Conservation (phyloP, 2,329 filamentous ascomycete genomes). For the Exophiala xenobiotica region DNA sequence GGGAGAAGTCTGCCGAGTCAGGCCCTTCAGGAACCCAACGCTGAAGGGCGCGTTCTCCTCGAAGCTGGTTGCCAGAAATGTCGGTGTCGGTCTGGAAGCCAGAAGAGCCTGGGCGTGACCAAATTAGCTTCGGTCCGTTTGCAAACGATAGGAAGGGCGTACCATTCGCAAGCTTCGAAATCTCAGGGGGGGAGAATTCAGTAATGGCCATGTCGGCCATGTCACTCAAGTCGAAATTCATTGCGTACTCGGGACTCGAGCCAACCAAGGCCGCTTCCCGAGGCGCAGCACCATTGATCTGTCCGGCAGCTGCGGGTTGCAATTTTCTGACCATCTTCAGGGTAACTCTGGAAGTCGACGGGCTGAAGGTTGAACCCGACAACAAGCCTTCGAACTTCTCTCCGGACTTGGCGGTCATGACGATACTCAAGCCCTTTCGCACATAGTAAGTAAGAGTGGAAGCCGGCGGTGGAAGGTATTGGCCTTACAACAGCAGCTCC, state of each 20-base stretch:
- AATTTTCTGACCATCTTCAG: constrained; percentile 66
- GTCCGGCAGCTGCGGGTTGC: constrained; percentile 38
- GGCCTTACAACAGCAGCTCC: constrained; percentile 58
- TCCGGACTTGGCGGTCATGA: constrained; percentile 59
- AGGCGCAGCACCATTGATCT: constrained; percentile 45
- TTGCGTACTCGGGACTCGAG: constrained; percentile 47
- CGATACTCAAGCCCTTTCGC: constrained; percentile 54
- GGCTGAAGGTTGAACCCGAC: constrained; percentile 55
- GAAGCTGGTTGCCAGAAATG: constrained; percentile 72
- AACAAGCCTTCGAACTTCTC: constrained; percentile 63
- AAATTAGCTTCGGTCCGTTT: constrained; percentile 5
- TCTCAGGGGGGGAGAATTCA: constrained; percentile 54
- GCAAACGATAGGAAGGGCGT: constrained; percentile 27
- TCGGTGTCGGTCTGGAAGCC: constrained; percentile 84
- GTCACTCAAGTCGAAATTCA: constrained; percentile 64
- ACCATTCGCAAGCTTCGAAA: constrained; percentile 60
- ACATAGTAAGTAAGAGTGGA: constrained; percentile 7
- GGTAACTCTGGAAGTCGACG: constrained; percentile 54
- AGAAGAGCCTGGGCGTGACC: constrained; percentile 56
- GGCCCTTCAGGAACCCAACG: constrained; percentile 72
- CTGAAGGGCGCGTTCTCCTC: constrained; percentile 73
- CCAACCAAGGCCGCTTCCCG: constrained; percentile 43
- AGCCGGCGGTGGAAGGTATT: background rate
- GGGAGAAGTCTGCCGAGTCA: constrained; percentile 65
- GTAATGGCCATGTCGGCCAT: constrained; percentile 56